Evolutionary conservation across 768 basidiomycete species (phyloP).

Genomic region (Baorangia bicolor): DNA sequence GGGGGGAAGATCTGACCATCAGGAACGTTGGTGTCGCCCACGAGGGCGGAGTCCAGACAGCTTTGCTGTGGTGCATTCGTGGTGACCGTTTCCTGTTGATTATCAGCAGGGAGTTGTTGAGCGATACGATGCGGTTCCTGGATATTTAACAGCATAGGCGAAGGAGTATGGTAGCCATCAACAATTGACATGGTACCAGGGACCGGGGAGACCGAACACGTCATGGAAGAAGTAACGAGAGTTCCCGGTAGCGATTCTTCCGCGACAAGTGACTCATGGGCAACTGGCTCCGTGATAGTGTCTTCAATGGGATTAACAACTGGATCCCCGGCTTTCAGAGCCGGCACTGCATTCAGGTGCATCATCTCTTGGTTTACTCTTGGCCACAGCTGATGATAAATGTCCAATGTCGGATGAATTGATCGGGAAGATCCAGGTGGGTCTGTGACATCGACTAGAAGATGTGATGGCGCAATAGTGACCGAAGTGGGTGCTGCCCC

Average conservation of each 20-base stretch:
- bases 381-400: slow-evolving; percentile 34
- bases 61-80: not conserved
- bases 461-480: slow-evolving; percentile 1
- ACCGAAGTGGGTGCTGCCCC: not conserved
- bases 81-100: not conserved
- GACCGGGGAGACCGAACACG: slow-evolving; percentile 1
- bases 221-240: slow-evolving; percentile 16
- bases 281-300: not conserved
- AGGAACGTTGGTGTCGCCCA: slow-evolving; percentile 68
- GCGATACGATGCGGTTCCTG: not conserved
- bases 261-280: slow-evolving; percentile 29
- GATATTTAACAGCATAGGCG: slow-evolving; percentile 4
- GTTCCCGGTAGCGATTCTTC: slow-evolving; percentile 31
- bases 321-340: not conserved
- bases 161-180: slow-evolving; percentile 28
- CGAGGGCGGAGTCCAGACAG: slow-evolving; percentile 50
- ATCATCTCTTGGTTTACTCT: slow-evolving; percentile 38
- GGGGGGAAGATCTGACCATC: slow-evolving; percentile 79
- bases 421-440: slow-evolving; percentile 6
- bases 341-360: slow-evolving; percentile 27
- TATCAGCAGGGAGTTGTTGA: not conserved
- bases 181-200: slow-evolving; percentile 27
- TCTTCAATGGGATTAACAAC: not conserved
- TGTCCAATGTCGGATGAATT: slow-evolving; percentile 13
- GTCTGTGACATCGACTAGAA: slow-evolving; percentile 9